phyloP scores from a whole-genome alignment of 1,284 basidiomycete species.

The Melampsora americana region DNA sequence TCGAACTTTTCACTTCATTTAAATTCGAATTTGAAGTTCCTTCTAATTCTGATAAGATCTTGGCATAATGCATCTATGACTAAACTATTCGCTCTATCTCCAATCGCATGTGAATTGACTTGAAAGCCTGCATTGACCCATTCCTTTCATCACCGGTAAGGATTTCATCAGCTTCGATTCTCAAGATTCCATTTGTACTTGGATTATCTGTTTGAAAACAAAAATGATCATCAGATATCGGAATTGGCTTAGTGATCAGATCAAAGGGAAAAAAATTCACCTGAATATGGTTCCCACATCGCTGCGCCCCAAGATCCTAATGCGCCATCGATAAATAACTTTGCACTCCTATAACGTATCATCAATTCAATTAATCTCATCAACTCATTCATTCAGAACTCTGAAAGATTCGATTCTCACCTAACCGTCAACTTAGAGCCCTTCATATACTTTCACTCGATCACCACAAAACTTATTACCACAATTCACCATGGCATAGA shows the following conservation, averaged over 20 bases:
- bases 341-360: slow-evolving; percentile 46
- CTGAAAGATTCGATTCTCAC: slow-evolving; percentile 5
- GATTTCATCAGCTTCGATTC: slow-evolving; percentile 2
- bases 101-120: slow-evolving; percentile 48
- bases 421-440: slow-evolving; percentile 26
- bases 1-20: neutral
- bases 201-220: slow-evolving; percentile 46
- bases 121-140: slow-evolving; percentile 36
- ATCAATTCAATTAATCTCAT: no score
- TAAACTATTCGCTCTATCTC: slow-evolving; percentile 50
- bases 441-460: slow-evolving; percentile 15
- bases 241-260: neutral
- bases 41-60: slow-evolving; percentile 36
- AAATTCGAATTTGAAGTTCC: neutral
- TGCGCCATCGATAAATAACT: slow-evolving; percentile 52
- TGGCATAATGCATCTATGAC: slow-evolving; percentile 51
- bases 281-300: slow-evolving; percentile 50
- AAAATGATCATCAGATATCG: slow-evolving; percentile 39
- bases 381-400: neutral
- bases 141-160: slow-evolving; percentile 30
- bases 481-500: slow-evolving; percentile 36
- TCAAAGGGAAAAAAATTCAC: slow-evolving; percentile 13
- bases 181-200: slow-evolving; percentile 12
- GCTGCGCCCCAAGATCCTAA: slow-evolving; percentile 52
- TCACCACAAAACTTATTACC: slow-evolving; percentile 36